Percentiles rank a stretch among this genome's conserved stretches.
These are phyloP conservation scores for Monascus ruber DNA, from an alignment of 2,329 filamentous ascomycete species.

Conservation along the genomic window DNA sequence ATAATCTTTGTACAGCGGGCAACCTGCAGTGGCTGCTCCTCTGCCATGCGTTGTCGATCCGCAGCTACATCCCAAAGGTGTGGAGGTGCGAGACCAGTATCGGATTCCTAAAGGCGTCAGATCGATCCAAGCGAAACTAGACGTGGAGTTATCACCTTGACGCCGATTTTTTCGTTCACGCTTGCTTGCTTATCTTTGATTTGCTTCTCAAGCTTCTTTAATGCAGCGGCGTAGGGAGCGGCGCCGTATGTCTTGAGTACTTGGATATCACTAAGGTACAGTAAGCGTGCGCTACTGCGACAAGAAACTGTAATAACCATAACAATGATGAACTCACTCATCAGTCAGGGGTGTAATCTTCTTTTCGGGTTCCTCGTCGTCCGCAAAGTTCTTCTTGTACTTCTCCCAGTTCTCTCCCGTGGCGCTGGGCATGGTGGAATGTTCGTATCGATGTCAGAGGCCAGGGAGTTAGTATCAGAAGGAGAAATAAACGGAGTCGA, in stretches of 20 bases:
- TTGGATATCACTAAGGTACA: slow-evolving; percentile 72
- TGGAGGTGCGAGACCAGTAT: slow-evolving; percentile 93
- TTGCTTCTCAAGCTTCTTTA: slow-evolving; percentile 97
- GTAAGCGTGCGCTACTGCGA: slow-evolving; percentile 22
- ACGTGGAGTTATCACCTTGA: slow-evolving; percentile 24
- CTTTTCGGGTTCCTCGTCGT: slow-evolving; percentile 97
- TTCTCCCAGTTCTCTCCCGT: slow-evolving; percentile 96
- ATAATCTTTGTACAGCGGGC: slow-evolving; percentile 99
- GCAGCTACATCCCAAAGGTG: slow-evolving; percentile 98
- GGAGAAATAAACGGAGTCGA: neutral
- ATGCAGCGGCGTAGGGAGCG: slow-evolving; percentile 80
- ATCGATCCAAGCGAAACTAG: slow-evolving; percentile 10
- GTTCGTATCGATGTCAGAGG: neutral
- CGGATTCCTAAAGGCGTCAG: slow-evolving; percentile 62
- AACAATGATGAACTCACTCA: slow-evolving; percentile 55
- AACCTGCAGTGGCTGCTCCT: slow-evolving; percentile 95
- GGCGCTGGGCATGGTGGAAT: slow-evolving; percentile 69
- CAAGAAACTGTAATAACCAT: neutral
- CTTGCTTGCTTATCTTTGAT: slow-evolving; percentile 99
- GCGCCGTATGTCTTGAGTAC: slow-evolving; percentile 98
- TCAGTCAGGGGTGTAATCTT: slow-evolving; percentile 96
- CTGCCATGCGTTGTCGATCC: slow-evolving; percentile 94
- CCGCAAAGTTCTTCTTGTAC: slow-evolving; percentile 92
- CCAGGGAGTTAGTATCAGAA: too few species aligned
- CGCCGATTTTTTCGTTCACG: slow-evolving; percentile 94